These are phyloP conservation scores for Pichia sp. DNA, from an alignment of 1,139 yeast genomes.

Conservation along the genomic window DNA sequence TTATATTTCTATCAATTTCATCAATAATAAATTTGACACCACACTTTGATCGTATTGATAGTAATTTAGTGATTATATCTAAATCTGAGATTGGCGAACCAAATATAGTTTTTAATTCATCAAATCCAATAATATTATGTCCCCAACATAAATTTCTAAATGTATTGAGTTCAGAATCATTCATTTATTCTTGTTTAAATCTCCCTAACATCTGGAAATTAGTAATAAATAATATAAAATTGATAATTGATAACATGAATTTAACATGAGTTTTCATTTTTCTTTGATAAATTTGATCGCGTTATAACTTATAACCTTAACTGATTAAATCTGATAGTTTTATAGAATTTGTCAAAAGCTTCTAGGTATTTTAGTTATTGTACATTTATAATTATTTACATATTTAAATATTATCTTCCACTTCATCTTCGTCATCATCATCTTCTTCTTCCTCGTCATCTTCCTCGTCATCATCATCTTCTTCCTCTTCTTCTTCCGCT, in stretches of 20 bases:
- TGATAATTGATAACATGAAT: too few relatives aligned
- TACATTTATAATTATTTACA: background rate
- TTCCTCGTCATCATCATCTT: slow-evolving; percentile 1
- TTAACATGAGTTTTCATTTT: too few relatives aligned
- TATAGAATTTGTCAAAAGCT: too few relatives aligned
- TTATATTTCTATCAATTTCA: background rate
- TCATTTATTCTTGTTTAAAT: background rate
- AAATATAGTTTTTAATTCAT: background rate
- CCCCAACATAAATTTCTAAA: slow-evolving; percentile 2
- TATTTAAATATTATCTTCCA: slow-evolving; percentile 7
- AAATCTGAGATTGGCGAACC: background rate
- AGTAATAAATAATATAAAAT: too few relatives aligned
- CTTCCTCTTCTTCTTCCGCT: slow-evolving; percentile 1
- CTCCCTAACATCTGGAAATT: too few relatives aligned
- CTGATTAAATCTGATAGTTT: too few relatives aligned
- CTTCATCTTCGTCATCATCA: slow-evolving; percentile 11
- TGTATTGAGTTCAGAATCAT: background rate
- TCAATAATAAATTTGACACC: background rate
- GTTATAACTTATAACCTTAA: too few relatives aligned
- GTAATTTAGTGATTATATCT: too few relatives aligned
- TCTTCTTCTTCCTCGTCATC: background rate
- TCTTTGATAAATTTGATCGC: too few relatives aligned
- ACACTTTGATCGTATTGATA: background rate
- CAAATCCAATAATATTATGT: background rate
- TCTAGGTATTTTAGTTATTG: too few relatives aligned